Base-by-base conservation (phyloP, 345 rosid species). In the Arabidopsis suecica region DNA sequence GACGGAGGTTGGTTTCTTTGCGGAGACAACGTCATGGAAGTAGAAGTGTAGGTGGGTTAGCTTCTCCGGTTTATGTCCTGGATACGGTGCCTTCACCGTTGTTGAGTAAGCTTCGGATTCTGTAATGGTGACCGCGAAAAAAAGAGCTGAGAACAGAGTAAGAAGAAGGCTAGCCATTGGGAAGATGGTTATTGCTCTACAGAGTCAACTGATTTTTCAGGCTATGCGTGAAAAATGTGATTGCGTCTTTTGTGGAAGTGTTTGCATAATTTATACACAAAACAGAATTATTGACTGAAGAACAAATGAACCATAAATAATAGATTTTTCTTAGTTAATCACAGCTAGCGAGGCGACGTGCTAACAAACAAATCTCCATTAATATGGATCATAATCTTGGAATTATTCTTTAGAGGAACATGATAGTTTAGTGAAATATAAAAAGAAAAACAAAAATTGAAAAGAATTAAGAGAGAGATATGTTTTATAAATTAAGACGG, bases 11-110 rank as follows among this genome's bases (percentile, higher is more conserved):
- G 71, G 61, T 1, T 51, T 67, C 0, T 13, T 14, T 23, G 9
- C 71, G 4, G 61, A 13, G 37, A 67, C 37, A 51, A 67, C 16
- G 20, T 69, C 73, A 42, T 69, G 73, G 40, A 69, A 10, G 73
- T 69, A 69, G 55, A 69, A 69, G 30, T 44, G 63, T 10, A 69
- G 20, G 36, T 57, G 73, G 3, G 73, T 57, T 41, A 42, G 65
- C 55, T 69, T 69, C 18, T 42, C 18, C 8, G 22, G 61, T 50
- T 67, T 67, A 22, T 36, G 9, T 4, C 13, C 23, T 67, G 49
- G 61, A 38, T 20, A 67, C 12, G 48, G 49, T 23, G 23, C 22
- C 23, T 23, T 51, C 23, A 20, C 10, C 13, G 71, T 67, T 51
- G 6, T 14, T 1, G 47, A 37, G 34, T 1, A 67, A 12, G 60